Evolutionary conservation across 306 rosid genomes (phyloP).

Genomic region (Prunus davidiana): DNA sequence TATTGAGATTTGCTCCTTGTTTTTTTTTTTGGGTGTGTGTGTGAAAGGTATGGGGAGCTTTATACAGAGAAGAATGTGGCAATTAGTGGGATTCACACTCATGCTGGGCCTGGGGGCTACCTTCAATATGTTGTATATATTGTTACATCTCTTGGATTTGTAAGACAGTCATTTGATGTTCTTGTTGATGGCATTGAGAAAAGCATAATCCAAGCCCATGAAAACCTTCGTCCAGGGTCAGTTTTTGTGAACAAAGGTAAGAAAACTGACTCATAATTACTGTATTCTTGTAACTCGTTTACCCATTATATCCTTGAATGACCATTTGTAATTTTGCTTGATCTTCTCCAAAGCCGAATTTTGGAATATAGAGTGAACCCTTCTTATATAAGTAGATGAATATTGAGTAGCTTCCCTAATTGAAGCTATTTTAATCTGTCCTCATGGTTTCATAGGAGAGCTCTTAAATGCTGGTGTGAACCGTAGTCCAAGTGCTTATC

Average conservation of each 20-base stretch:
- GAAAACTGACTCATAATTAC: conserved; percentile 12
- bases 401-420: not conserved
- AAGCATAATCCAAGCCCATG: conserved; percentile 59
- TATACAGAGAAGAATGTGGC: conserved; percentile 70
- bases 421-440: not conserved
- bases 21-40: not conserved
- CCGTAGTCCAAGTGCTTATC: conserved; percentile 76
- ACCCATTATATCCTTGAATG: no score
- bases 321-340: not conserved
- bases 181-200: conserved; percentile 75
- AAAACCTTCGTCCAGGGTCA: conserved; percentile 60
- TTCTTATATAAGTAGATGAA: no score
- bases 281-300: not conserved
- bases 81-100: conserved; percentile 75
- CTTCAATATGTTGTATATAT: conserved; percentile 64
- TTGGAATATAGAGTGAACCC: no score
- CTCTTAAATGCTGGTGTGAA: conserved; percentile 63
- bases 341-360: not conserved
- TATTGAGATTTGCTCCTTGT: not conserved
- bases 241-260: conserved; percentile 51
- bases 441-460: conserved; percentile 42
- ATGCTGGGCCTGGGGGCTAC: conserved; percentile 80
- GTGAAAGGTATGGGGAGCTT: conserved; percentile 52
- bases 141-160: conserved; percentile 72
- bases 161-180: conserved; percentile 60